Evolutionary conservation across 2,329 filamentous ascomycete species (phyloP), one percentile per base, ranked within the genome.

Genomic region (Colletotrichum scovillei): DNA sequence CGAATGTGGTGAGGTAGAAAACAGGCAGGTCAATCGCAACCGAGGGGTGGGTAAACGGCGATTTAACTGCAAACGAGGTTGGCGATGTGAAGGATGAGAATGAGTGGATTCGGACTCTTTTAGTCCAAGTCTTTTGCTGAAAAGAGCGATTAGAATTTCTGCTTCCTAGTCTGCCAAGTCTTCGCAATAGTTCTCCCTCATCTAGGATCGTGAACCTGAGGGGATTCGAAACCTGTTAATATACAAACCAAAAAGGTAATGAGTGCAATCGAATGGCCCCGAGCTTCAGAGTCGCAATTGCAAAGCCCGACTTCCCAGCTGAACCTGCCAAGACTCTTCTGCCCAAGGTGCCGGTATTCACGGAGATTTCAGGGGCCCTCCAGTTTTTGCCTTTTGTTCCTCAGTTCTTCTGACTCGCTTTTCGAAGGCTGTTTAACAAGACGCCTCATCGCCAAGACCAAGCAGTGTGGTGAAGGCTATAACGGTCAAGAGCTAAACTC

Each of bases 401-500:
- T 38, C 56, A 28, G 28, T 22, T 19, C 7, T 24, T 49, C 66
- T 68, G 63, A 72, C 69, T 72, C 64, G 64, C 57, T 49, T 22
- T 19, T 42, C 16, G 32, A 49, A 52, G 3, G 46, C 38, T 49
- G 9, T 60, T 55, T 28, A 38, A 35, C 22, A n/a, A 49, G 55
- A 28, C 1, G 63, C 32, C 32, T 53, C 63, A 72, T 63, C 35
- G 64, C 69, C 69, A 72, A 72, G 69, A 72, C 64, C 46, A 52
- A 46, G 24, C 22, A 5, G 22, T 42, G 38, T 42, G 38, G 5
- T 42, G 16, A 19, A 3, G 19, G 12, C 26, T 16, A 57, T 57
- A 30, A n/a, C 26, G 55, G 26, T n/a, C 55, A 28, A 19, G 28
- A 57, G 11, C 26, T 28, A 30, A 57, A 57, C 55, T 32, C 26